phyloP scores from a whole-genome alignment of 768 basidiomycete species.

The Rhizopogon vesiculosus region DNA sequence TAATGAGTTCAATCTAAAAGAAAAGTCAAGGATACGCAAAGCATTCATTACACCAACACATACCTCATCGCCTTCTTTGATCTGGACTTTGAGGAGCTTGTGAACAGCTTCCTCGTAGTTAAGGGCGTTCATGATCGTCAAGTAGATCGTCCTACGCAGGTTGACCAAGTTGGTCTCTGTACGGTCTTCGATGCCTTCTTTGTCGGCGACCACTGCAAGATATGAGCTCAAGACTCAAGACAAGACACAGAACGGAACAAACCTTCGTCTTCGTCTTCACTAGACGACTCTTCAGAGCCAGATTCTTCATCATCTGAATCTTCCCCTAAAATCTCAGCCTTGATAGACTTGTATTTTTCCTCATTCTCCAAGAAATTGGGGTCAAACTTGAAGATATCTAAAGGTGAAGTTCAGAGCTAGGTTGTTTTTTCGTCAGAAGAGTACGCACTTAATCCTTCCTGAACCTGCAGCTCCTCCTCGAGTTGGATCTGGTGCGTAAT shows the following conservation, averaged over 20 bases:
- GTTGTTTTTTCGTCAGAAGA: not conserved
- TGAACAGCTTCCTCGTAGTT: conserved; percentile 99
- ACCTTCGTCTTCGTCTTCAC: conserved; percentile 57
- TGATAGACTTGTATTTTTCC: conserved; percentile 90
- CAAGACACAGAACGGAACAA: not conserved
- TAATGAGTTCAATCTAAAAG: conserved; percentile 85
- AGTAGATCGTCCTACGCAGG: conserved; percentile 86
- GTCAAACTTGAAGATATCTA: conserved; percentile 96
- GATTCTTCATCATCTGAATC: conserved; percentile 72
- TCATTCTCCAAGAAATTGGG: conserved; percentile 87
- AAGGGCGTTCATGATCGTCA: conserved; percentile 98
- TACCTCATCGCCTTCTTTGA: conserved; percentile 93
- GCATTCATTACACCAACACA: conserved; percentile 8
- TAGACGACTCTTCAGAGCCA: conserved; percentile 57
- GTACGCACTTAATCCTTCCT: conserved; percentile 83
- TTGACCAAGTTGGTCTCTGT: conserved; percentile 97
- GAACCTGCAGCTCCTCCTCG: conserved; percentile 90
- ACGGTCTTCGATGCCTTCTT: conserved; percentile 88
- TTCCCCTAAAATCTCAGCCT: conserved; percentile 89
- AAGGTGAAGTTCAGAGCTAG: conserved; percentile 6
- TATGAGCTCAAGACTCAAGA: conserved; percentile 26
- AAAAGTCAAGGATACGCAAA: not conserved
- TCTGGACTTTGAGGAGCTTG: conserved; percentile 90
- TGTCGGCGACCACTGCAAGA: conserved; percentile 59
- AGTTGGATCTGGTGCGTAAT: conserved; percentile 91